Base-by-base conservation (phyloP, 2,329 filamentous ascomycete species). In the Sporothrix pallida region DNA sequence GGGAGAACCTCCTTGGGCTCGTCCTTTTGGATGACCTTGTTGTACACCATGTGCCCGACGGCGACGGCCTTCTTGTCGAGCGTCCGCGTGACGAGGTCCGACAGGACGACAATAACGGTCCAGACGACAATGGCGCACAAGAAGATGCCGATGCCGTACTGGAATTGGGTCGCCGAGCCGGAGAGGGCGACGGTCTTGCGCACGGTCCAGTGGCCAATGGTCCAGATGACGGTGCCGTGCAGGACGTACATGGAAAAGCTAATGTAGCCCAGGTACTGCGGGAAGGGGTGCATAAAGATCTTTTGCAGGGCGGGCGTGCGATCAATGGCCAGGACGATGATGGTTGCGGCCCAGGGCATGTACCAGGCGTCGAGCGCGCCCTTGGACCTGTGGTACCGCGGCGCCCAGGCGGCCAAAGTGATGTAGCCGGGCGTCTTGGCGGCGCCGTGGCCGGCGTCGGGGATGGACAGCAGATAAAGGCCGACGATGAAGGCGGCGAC, bases 171-270 rank as follows among this genome's bases (percentile, higher is more conserved):
- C 72, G 87, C 84, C 4, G 81, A 80, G 4, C 87, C 87, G 0
- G 84, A 87, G 37, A 86, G 65, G 17, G 79, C 78, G 1, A 72
- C 71, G 15, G 62, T 26, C 56, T 67, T 71, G 44, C 68, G 52
- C 13, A 54, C 72, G 9, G 46, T 63, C 73, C 70, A 74, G 79
- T 85, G 88, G 10, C 88, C 87, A 23, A 86, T 76, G 1, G 84
- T 84, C 77, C 89, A 87, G 78, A 87, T 83, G 2, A 86, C 83
- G 3, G 87, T 86, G 0, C 88, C 87, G 78, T 91, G 89, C 82
- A 90, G 86, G 13, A 91, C 83, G 79, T 91, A 91, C 44, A 91
- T 79, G 69, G 87, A 85, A 77, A 88, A 91, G 70, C 87, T 89
- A 76, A 90, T 86, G 78, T 85, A 86, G 74, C 89, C 89, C 3